A percentile compares a stretch with the other conserved stretches of the same genome.
Conservation (phyloP, 2,329 filamentous ascomycete species). For the Aquanectria penicillioides region DNA sequence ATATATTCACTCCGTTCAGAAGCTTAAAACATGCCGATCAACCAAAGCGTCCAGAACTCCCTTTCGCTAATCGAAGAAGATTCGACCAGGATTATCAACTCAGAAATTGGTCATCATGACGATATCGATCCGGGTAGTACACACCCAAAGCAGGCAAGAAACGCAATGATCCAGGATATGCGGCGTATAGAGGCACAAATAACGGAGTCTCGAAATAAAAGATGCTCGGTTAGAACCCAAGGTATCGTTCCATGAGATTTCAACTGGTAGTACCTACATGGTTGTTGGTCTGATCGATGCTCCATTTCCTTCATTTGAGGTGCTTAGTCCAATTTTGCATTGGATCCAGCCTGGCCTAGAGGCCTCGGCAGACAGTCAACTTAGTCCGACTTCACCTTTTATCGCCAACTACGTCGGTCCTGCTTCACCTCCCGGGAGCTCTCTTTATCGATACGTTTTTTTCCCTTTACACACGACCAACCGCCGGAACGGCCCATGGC, state of each 20-base stretch:
- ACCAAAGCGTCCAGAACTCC: background rate
- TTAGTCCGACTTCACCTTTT: too few relatives aligned
- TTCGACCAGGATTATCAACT: conserved; percentile 27
- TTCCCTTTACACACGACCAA: too few relatives aligned
- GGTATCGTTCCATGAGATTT: conserved; percentile 18
- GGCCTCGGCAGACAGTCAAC: too few relatives aligned
- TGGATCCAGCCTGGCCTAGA: conserved; percentile 58
- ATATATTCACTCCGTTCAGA: background rate
- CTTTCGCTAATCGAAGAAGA: conserved; percentile 21
- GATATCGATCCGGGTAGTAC: conserved; percentile 26
- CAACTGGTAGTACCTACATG: conserved; percentile 46
- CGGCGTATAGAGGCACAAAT: background rate
- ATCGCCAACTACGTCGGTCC: too few relatives aligned
- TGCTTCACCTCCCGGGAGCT: too few relatives aligned
- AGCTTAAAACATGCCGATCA: conserved; percentile 2
- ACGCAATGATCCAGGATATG: accelerated
- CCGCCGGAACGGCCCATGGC: too few relatives aligned
- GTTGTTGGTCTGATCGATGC: conserved; percentile 56
- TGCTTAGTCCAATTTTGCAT: conserved; percentile 58
- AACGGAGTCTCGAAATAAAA: background rate
- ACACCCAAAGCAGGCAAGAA: conserved; percentile 28
- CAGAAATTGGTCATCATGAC: conserved; percentile 18
- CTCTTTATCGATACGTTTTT: too few relatives aligned
- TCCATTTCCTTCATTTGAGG: conserved; percentile 52
- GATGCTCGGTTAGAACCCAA: conserved; percentile 16